A percentile compares a stretch with the other conserved stretches of the same genome.
Evolutionary conservation across 2,329 filamentous ascomycete genomes (phyloP).

Genomic region (Chrysosporium queenslandicum): DNA sequence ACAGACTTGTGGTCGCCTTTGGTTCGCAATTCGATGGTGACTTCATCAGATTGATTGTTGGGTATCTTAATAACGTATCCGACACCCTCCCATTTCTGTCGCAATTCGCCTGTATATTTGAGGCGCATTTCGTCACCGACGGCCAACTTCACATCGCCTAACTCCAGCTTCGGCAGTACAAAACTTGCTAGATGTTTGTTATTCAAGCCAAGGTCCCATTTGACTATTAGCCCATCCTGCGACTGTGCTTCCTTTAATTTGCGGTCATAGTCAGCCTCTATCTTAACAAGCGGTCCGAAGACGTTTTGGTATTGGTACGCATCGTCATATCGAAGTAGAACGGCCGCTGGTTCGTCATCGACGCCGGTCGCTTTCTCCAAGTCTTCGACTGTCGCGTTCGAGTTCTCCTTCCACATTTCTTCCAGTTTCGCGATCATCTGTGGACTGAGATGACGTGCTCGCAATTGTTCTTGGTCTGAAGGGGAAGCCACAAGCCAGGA

Average conservation of each 20-base stretch:
- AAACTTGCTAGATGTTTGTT: conserved; percentile 96
- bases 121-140: conserved; percentile 98
- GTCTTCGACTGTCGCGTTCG: conserved; percentile 76
- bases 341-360: conserved; percentile 89
- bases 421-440: conserved; percentile 94
- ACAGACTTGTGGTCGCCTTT: conserved; percentile 94
- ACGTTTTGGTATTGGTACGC: conserved; percentile 98
- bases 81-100: conserved; percentile 89
- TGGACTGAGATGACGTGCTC: conserved; percentile 81
- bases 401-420: conserved; percentile 97
- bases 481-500: conserved; percentile 85
- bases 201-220: conserved; percentile 91
- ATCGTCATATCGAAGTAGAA: conserved; percentile 88
- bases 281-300: conserved; percentile 94
- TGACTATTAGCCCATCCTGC: conserved; percentile 86
- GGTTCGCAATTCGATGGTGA: conserved; percentile 85
- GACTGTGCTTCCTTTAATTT: conserved; percentile 98
- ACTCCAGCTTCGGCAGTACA: conserved; percentile 89
- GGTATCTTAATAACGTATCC: conserved; percentile 99
- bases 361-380: conserved; percentile 83
- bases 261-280: conserved; percentile 97
- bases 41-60: conserved; percentile 97
- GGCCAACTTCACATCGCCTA: conserved; percentile 93
- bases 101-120: conserved; percentile 89
- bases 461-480: conserved; percentile 88